phyloP scores from a whole-genome alignment of 495 filamentous ascomycete genomes.

The Neurospora sublineolata region DNA sequence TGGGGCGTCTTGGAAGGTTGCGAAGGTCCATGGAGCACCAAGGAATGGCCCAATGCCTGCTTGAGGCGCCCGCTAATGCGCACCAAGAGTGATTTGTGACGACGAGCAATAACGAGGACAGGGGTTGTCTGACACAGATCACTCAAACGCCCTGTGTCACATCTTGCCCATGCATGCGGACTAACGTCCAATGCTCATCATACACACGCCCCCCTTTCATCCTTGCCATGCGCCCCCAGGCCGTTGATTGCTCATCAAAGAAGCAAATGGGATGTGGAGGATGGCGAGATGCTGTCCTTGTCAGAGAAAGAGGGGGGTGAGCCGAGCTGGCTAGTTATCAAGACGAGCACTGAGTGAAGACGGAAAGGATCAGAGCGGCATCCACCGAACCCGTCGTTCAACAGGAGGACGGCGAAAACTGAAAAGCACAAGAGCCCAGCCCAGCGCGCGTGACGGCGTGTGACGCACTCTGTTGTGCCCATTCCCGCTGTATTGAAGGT shows the following conservation, averaged over 20 bases:
- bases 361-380: neutral
- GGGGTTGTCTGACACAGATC: conserved; percentile 25
- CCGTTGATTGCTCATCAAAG: neutral
- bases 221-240: conserved; percentile 5
- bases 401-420: neutral
- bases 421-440: neutral
- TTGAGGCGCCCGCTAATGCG: conserved; percentile 21
- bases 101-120: conserved; percentile 20
- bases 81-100: conserved; percentile 22
- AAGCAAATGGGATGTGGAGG: neutral
- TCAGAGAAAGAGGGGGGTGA: conserved; percentile 7
- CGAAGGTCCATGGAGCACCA: conserved; percentile 4
- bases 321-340: neutral
- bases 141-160: conserved; percentile 24
- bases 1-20: conserved; percentile 5
- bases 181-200: conserved; percentile 8
- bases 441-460: neutral
- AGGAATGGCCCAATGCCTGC: conserved; percentile 11
- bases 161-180: neutral
- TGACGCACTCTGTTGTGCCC: neutral
- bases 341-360: neutral
- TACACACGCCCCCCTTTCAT: conserved; percentile 2
- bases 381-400: neutral
- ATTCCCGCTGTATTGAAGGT: neutral
- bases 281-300: neutral